Base-by-base conservation (phyloP, 371 early-diverging fungal species). In the Mortierella sp. region DNA sequence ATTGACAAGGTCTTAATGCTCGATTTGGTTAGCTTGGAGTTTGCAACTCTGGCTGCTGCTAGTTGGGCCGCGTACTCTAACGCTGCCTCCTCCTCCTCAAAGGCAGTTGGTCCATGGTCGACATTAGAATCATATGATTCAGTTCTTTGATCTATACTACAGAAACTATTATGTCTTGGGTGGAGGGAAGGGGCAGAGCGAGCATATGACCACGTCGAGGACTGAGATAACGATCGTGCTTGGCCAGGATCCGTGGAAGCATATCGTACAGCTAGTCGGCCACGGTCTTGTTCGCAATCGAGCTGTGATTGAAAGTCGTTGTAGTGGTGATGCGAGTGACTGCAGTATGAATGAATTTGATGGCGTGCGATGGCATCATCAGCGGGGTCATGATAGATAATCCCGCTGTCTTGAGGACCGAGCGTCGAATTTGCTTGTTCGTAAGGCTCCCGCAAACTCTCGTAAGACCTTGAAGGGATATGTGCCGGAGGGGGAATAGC, bases 91-190 rank as follows among this genome's bases (percentile, higher is more conserved):
- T 76, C 77, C 24, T 76, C 77, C 9, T 55, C 71, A 26, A 67
- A 26, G 5, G 77, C 77, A 39, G 54, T 70, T 11, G 64, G 28
- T 10, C 72, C 77, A 64, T 70, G 54, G 26, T 74, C 35, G 24
- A 99, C 3, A 96, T 99, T 30, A 98, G 99, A 84, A 90, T 94
- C 11, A 93, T 95, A 20, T 97, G 96, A 80, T 69, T 91, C 43
- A 86, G 90, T 54, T 85, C 97, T 22, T 73, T 97, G 67, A 85
- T 87, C 28, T 93, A 93, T 68, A 96, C 95, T 77, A 85, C 84
- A 55, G 54, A 71, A 26, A 96, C 57, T 65, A 28, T 65, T 59
- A 26, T 3, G 28, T 45, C 35, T 22, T 6, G 47, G 10, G 24
- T 43, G 65, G 45, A 60, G 54, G 2, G 70, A 61, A 2, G 24